These are phyloP conservation scores for Sisymbrium altissimum DNA, from an alignment of 345 rosid genomes.

Conservation along the genomic window DNA sequence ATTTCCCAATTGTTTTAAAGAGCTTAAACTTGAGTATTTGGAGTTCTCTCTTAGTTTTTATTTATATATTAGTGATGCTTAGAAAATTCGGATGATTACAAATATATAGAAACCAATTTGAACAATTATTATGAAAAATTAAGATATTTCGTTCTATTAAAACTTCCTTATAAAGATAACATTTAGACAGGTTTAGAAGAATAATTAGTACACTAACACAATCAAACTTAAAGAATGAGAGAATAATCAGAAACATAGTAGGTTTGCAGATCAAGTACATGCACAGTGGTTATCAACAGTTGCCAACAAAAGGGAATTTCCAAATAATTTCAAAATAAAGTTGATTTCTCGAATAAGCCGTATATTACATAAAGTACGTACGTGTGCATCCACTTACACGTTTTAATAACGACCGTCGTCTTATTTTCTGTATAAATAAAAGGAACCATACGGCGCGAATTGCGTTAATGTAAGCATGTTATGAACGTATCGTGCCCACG, in stretches of 20 bases:
- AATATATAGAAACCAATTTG: not conserved
- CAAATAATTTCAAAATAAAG: slow-evolving; percentile 31
- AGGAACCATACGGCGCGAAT: not conserved
- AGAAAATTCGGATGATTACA: not conserved
- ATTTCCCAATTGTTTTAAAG: not conserved
- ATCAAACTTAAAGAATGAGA: not conserved
- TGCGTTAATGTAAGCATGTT: not conserved
- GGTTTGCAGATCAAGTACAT: slow-evolving; percentile 8
- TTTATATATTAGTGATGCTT: not conserved
- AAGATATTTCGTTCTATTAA: too few species aligned
- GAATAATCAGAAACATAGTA: slow-evolving; percentile 2
- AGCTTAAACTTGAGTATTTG: not conserved
- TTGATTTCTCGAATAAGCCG: slow-evolving; percentile 11
- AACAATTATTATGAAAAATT: too few species aligned
- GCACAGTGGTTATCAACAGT: slow-evolving; percentile 1
- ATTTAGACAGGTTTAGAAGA: too few species aligned
- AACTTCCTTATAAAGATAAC: too few species aligned
- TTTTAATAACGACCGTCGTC: not conserved
- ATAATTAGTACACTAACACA: too few species aligned
- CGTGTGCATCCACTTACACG: slow-evolving; percentile 11
- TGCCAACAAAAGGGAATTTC: slow-evolving; percentile 13
- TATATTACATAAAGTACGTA: not conserved
- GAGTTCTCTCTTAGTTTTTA: not conserved
- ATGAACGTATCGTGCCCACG: not conserved
- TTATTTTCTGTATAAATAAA: not conserved